Conservation (phyloP, 345 rosid species). For the Anacardium occidentale region DNA sequence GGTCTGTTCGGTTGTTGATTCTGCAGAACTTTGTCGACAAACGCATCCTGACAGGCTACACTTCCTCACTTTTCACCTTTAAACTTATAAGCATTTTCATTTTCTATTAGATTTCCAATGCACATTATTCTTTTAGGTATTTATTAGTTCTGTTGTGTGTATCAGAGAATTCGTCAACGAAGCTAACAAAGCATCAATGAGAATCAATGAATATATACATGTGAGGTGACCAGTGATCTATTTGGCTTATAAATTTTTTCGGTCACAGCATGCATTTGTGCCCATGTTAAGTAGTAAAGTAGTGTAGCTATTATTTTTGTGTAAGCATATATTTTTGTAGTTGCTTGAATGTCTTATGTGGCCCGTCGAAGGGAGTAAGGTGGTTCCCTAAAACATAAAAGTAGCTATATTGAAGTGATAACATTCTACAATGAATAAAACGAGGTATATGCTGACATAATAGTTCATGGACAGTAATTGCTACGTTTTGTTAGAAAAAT, state of each 20-base stretch:
- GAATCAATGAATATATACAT: constrained; percentile 91
- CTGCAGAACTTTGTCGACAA: constrained; percentile 91
- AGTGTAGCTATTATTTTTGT: background rate
- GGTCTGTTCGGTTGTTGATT: constrained; percentile 94
- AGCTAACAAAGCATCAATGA: constrained; percentile 84
- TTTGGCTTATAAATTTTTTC: constrained; percentile 17
- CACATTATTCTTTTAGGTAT: constrained; percentile 1
- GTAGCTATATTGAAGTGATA: background rate
- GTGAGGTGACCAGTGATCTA: constrained; percentile 85
- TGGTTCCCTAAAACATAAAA: background rate
- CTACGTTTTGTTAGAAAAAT: background rate
- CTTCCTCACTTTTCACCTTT: background rate
- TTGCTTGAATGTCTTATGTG: background rate
- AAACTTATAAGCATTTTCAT: background rate
- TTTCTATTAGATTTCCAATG: background rate
- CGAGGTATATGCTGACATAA: background rate
- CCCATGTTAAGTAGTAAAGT: background rate
- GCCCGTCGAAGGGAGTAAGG: background rate
- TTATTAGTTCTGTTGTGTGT: constrained; percentile 8
- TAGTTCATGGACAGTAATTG: background rate
- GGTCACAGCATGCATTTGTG: constrained; percentile 2
- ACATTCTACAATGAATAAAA: background rate
- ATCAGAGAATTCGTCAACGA: constrained; percentile 83
- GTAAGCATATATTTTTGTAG: background rate
- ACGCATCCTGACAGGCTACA: constrained; percentile 90